phyloP scores from a whole-genome alignment of 2,329 filamentous ascomycete genomes.

The Bimuria novae-zelandiae region DNA sequence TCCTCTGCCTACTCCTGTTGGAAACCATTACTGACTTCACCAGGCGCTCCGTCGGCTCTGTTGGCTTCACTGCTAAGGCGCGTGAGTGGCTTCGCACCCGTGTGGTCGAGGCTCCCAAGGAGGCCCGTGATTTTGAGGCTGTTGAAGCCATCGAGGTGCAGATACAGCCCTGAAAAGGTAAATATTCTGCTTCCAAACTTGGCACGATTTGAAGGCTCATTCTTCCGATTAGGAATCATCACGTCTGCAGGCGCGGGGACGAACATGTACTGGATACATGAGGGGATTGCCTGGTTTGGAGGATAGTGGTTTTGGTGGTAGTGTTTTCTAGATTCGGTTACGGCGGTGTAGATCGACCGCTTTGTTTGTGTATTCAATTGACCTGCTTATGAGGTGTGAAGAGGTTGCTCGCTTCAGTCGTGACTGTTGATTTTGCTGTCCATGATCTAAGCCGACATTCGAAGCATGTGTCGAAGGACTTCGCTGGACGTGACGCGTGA shows the following conservation, averaged over 20 bases:
- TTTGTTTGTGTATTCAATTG: too few relatives aligned
- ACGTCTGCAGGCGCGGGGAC: neutral
- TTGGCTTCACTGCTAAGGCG: conserved; percentile 8
- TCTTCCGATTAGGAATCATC: neutral
- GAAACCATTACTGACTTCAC: too few relatives aligned
- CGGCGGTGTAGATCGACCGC: conserved; percentile 1
- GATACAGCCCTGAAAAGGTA: neutral
- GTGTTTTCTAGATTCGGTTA: neutral
- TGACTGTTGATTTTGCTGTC: too few relatives aligned
- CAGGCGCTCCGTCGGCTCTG: too few relatives aligned
- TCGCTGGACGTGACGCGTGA: too few relatives aligned
- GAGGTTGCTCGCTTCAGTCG: too few relatives aligned
- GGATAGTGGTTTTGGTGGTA: neutral
- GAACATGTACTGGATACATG: neutral
- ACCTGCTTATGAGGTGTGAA: too few relatives aligned
- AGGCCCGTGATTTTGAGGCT: neutral
- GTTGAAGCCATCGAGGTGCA: neutral
- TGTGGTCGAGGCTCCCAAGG: neutral
- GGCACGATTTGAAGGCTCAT: neutral
- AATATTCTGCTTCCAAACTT: neutral
- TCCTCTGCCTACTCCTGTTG: too few relatives aligned
- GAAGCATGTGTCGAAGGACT: too few relatives aligned
- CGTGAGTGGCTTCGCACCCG: conserved; percentile 8
- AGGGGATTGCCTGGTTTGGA: neutral
- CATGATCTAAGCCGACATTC: too few relatives aligned